A percentile compares a stretch with the other conserved stretches of the same genome.
These are phyloP conservation scores for Lasiodiplodia sp. DNA, from an alignment of 2,329 filamentous ascomycete species.

Conservation along the genomic window DNA sequence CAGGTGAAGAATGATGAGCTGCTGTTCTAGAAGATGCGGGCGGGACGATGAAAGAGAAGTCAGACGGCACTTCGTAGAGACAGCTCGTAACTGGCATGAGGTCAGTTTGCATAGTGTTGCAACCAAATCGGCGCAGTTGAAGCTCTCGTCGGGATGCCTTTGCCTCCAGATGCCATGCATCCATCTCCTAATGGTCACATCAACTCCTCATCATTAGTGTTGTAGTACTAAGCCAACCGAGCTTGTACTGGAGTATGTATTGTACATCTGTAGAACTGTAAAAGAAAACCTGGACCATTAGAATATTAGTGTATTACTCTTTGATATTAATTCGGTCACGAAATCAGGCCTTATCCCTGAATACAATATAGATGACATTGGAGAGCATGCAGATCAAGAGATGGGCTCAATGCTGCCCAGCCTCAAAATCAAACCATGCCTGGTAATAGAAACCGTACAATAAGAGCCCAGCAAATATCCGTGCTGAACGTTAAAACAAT, in stretches of 20 bases:
- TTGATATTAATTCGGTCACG: not conserved
- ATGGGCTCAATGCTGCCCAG: not conserved
- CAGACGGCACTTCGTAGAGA: not conserved
- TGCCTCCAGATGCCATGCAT: no score
- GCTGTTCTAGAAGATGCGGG: not conserved
- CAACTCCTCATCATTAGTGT: no score
- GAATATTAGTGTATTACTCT: not conserved
- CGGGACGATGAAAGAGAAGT: not conserved
- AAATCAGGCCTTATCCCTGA: not conserved
- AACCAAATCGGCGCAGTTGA: no score
- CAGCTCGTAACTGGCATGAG: not conserved
- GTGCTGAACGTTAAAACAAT: not conserved
- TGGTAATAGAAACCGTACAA: not conserved
- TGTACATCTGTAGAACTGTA: not conserved
- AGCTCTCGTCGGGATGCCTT: no score
- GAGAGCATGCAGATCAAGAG: not conserved
- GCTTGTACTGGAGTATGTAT: not conserved
- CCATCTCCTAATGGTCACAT: no score
- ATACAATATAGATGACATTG: not conserved
- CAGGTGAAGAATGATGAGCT: not conserved
- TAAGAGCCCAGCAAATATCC: not conserved
- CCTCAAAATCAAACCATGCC: not conserved
- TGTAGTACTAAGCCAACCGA: no score
- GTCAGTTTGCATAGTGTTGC: no score
- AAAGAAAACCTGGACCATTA: not conserved